Base-by-base conservation (phyloP, 1,139 yeast species). In the Saccharomyces hybrid region DNA sequence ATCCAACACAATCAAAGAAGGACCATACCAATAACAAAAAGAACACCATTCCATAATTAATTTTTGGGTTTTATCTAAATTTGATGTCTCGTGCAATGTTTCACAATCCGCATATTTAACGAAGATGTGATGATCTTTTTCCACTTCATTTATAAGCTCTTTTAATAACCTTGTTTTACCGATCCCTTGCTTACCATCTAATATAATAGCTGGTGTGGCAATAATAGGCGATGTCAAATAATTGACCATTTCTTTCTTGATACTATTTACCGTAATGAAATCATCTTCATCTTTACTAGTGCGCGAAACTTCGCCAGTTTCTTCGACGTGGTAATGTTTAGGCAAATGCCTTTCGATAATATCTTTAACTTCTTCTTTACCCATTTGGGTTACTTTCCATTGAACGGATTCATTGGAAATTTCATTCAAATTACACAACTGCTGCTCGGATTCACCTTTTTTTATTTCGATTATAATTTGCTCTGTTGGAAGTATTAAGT, bases 111-210 rank as follows among this genome's bases (percentile, higher is more conserved):
- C 62, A 41, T 78, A 73, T 2, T 82, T 70, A 27, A 68, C 71
- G 57, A 76, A 76, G 58, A 76, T 79, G 51, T 72, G 73, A 8
- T 82, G 82, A 46, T 73, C 66, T 0, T 70, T 63, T 5, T 66
- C 59, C 16, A 86, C 68, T 5, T 65, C 64, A 2, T 70, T 58
- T 0, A 77, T 66, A 1, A 87, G 66, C 34, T 77, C 72, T 5
- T 75, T 70, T 16, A 83, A 67, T 0, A 85, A 63, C 1, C 82
- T 72, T 0, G 93, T 73, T 67, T 91, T 91, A 1, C 97, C 98
- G 58, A 89, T 78, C 0, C 97, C 97, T 0, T 88, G 74, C 42
- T 83, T 74, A 0, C 98, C 98, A 61, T 82, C 78, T 0, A 91
- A 66, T 53, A 88, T 72, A 1, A 78, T 70, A 2, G 49, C 84